Conservation (phyloP, 78 protist genomes). For the Reticulomyxa filosa region DNA sequence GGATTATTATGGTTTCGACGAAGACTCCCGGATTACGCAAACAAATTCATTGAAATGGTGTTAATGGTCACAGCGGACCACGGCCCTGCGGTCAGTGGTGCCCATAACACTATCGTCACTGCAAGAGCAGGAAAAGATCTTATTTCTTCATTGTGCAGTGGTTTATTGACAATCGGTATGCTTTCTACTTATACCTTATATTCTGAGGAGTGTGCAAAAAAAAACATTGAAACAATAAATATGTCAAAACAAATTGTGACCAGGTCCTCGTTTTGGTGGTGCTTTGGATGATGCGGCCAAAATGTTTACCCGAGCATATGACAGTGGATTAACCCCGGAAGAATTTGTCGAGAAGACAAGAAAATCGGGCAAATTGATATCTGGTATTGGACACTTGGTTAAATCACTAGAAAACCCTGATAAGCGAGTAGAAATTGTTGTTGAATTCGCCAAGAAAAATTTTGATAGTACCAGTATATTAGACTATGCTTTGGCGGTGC, state of each 20-base stretch:
- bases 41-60: slow-evolving; percentile 64
- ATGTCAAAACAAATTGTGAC: too few species aligned
- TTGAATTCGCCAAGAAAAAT: slow-evolving; percentile 30
- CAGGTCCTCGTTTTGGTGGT: slow-evolving; percentile 80
- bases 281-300: slow-evolving; percentile 66
- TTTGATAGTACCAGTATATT: slow-evolving; percentile 29
- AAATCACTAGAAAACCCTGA: slow-evolving; percentile 65
- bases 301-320: slow-evolving; percentile 39
- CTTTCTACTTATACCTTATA: not conserved
- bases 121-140: slow-evolving; percentile 45
- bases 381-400: slow-evolving; percentile 81
- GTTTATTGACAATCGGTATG: slow-evolving; percentile 72
- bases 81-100: slow-evolving; percentile 84
- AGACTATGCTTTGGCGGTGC: slow-evolving; percentile 45
- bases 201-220: too few species aligned
- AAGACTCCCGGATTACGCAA: slow-evolving; percentile 51
- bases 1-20: slow-evolving; percentile 71
- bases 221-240: too few species aligned
- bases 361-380: slow-evolving; percentile 40
- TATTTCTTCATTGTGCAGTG: slow-evolving; percentile 56
- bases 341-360: slow-evolving; percentile 60
- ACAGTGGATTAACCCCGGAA: slow-evolving; percentile 36
- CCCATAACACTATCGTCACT: slow-evolving; percentile 82
- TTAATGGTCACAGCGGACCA: slow-evolving; percentile 60
- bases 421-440: slow-evolving; percentile 55